Conservation (phyloP, 208 protist species). For the Leishmania martiniquensis region DNA sequence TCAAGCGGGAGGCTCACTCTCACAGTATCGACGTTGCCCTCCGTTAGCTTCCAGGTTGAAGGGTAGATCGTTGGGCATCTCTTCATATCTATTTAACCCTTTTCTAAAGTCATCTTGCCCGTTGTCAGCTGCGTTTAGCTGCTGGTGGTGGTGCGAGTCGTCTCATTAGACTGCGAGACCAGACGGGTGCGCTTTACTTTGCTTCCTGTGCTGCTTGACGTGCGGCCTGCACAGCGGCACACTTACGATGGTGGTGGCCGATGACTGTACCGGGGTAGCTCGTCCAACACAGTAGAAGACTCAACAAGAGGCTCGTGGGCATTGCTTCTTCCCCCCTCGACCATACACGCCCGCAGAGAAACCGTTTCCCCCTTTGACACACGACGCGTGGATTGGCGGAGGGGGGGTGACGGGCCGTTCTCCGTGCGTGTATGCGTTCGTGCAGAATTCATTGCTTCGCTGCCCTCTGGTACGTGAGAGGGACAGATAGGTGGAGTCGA, state of each 20-base stretch:
- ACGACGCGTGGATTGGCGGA: background rate
- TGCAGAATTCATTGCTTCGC: background rate
- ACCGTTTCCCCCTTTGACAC: background rate
- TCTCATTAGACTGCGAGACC: background rate
- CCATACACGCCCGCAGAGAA: background rate
- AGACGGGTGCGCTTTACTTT: too few species aligned
- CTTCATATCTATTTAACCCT: background rate
- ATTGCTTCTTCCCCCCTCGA: background rate
- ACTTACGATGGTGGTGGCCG: background rate
- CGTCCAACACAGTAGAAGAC: background rate
- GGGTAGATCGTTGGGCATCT: background rate
- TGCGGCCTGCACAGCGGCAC: background rate
- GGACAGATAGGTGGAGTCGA: background rate
- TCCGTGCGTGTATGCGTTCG: background rate
- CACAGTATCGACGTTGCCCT: background rate
- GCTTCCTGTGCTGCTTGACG: background rate
- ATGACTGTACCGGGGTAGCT: background rate
- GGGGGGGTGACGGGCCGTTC: background rate
- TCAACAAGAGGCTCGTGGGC: too few species aligned
- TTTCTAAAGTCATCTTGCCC: background rate
- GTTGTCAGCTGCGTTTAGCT: background rate
- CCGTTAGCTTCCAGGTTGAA: background rate
- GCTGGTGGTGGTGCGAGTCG: background rate
- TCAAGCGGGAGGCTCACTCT: background rate
- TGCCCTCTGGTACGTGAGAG: background rate